Conservation (phyloP, 169 alveolate species). For the Eimeria brunetti region DNA sequence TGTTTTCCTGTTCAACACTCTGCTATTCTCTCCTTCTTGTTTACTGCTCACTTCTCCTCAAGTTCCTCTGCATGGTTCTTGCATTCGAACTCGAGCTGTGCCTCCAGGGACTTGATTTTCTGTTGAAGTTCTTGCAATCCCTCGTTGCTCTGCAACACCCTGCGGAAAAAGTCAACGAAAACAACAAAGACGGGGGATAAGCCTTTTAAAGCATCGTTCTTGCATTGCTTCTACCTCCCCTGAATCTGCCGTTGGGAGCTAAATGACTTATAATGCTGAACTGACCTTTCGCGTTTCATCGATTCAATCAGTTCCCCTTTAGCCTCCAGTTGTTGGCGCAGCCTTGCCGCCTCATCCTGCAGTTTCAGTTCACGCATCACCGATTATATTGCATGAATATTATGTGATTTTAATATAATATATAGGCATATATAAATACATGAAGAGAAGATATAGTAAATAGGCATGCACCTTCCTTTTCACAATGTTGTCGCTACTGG, state of each 20-base stretch:
- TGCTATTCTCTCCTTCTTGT: background rate
- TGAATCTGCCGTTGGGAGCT: background rate
- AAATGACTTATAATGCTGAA: background rate
- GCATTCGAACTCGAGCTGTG: conserved; percentile 56
- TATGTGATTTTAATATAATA: background rate
- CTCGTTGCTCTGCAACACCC: conserved; percentile 21
- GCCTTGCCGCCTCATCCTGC: conserved; percentile 42
- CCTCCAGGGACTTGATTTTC: conserved; percentile 32
- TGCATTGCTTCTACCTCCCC: background rate
- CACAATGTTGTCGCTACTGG: background rate
- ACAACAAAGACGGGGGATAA: background rate
- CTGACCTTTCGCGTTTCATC: conserved; percentile 51
- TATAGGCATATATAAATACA: no score
- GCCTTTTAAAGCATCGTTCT: background rate
- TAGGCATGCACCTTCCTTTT: no score
- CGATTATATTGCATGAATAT: background rate
- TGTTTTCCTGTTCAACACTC: background rate
- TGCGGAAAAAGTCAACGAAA: background rate
- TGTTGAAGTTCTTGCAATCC: conserved; percentile 1
- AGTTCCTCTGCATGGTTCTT: conserved; percentile 30
- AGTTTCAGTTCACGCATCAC: background rate
- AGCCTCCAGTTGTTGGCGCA: conserved; percentile 24
- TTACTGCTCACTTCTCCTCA: conserved; percentile 23
- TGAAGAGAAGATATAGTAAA: no score
- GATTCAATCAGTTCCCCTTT: conserved; percentile 49